A percentile compares a stretch with the other conserved stretches of the same genome.
Evolutionary conservation across 2,329 filamentous ascomycete species (phyloP).

Genomic region (Xylogone sp.): DNA sequence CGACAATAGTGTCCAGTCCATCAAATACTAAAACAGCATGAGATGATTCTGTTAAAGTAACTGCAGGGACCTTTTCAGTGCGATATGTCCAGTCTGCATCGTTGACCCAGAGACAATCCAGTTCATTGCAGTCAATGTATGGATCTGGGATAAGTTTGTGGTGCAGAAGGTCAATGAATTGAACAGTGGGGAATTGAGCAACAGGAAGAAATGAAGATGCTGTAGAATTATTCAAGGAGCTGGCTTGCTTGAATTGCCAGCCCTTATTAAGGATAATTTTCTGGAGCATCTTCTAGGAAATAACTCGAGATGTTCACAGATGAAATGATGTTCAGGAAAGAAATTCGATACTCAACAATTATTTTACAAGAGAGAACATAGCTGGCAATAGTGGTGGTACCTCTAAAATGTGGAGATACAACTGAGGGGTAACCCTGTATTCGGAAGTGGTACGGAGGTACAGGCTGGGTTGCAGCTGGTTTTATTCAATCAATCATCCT

Average conservation of each 20-base stretch:
- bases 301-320: not conserved
- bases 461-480: too few species aligned
- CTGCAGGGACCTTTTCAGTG: slow-evolving; percentile 29
- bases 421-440: not conserved
- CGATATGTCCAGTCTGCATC: slow-evolving; percentile 59
- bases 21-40: slow-evolving; percentile 45
- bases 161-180: slow-evolving; percentile 60
- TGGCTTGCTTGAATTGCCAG: slow-evolving; percentile 57
- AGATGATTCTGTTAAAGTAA: slow-evolving; percentile 21
- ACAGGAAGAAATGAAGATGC: slow-evolving; percentile 16
- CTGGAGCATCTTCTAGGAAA: slow-evolving; percentile 5
- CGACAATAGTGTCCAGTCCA: slow-evolving; percentile 52
- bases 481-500: not conserved
- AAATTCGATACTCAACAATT: too few species aligned
- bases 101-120: slow-evolving; percentile 57
- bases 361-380: too few species aligned
- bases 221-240: slow-evolving; percentile 22
- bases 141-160: slow-evolving; percentile 54
- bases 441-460: too few species aligned
- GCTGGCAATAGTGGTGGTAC: not conserved
- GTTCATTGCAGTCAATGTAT: slow-evolving; percentile 58
- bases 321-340: not conserved
- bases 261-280: slow-evolving; percentile 44
- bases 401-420: not conserved
- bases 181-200: slow-evolving; percentile 54